Evolutionary conservation across 371 early-diverging fungal species (phyloP), one percentile per base, ranked within the genome.

Genomic region (Zychaea mexicana): DNA sequence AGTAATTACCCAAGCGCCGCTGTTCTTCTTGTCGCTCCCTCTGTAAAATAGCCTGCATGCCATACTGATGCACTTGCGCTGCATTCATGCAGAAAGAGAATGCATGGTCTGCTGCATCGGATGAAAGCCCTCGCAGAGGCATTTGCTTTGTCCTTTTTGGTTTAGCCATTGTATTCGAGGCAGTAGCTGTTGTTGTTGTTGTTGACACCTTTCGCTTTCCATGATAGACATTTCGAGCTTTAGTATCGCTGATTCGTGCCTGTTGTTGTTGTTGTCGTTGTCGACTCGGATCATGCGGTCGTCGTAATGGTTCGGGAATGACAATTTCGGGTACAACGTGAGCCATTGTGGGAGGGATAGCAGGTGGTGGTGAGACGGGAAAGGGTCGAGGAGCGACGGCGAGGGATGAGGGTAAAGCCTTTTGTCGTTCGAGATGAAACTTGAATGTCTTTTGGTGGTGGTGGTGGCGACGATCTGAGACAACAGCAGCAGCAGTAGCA

Each of bases 381-480:
- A n/a, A n/a, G n/a, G n/a, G n/a, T n/a, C n/a, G n/a, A 10, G 36
- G 8, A 15, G 15, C 10, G 36, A 36, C 15, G 36, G 2, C 36
- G 15, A 36, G 36, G 36, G n/a, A n/a, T 9, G 39, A 24, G 5
- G 53, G 55, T 33, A 55, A 31, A 12, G 55, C 55, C 31, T 55
- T 55, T 33, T 55, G n/a, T 33, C 55, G 12, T 55, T 55, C 55
- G n/a, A 55, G 36, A 55, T 55, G 55, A 33, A 55, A 55, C 36
- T 55, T 30, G 31, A 55, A 55, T 30, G 36, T 55, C 55, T 55
- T 55, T 30, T 15, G 7, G n/a, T 24, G 30, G 19, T 3, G 30
- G 15, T 10, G 52, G 24, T 52, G 52, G 15, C 30, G 22, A 52
- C 22, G 24, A 52, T 47, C 4, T 52, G 52, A 28, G 13, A 24